phyloP scores from a whole-genome alignment of 495 filamentous ascomycete species.

The Lentithecium fluviatile region DNA sequence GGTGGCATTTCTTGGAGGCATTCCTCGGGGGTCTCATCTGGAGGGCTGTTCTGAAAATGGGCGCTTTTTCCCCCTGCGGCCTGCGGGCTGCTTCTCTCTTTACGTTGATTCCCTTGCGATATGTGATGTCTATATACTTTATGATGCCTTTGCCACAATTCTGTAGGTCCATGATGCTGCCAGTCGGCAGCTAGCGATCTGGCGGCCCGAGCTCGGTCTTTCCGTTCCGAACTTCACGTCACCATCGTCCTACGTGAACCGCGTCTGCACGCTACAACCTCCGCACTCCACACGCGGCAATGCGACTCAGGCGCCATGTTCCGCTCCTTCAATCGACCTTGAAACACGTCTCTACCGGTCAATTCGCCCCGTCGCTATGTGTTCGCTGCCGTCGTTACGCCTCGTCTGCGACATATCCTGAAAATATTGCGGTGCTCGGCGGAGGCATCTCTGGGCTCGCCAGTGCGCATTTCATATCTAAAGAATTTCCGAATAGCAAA shows the following conservation, averaged over 20 bases:
- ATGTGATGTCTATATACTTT: not conserved
- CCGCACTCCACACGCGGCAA: slow-evolving; percentile 25
- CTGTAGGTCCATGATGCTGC: too few species aligned
- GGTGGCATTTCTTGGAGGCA: not conserved
- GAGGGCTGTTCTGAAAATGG: not conserved
- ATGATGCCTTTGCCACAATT: too few species aligned
- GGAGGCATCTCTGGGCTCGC: slow-evolving; percentile 90
- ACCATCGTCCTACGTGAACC: not conserved
- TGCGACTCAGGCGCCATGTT: slow-evolving; percentile 34
- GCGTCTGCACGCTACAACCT: not conserved
- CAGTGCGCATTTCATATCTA: slow-evolving; percentile 69
- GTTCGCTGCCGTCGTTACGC: slow-evolving; percentile 15
- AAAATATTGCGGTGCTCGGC: slow-evolving; percentile 71
- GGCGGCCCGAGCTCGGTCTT: slow-evolving; percentile 13
- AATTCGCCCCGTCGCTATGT: slow-evolving; percentile 21
- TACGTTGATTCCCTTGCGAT: not conserved
- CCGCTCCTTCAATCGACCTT: slow-evolving; percentile 31
- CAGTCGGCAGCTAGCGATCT: not conserved
- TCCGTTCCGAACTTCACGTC: not conserved
- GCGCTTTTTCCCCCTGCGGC: not conserved
- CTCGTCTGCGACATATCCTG: slow-evolving; percentile 7
- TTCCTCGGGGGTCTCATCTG: not conserved
- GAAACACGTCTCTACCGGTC: slow-evolving; percentile 14
- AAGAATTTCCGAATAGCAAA: slow-evolving; percentile 55
- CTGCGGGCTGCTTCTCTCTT: slow-evolving; percentile 1